Conservation (phyloP, 345 rosid genomes). For the Citrus sp. region DNA sequence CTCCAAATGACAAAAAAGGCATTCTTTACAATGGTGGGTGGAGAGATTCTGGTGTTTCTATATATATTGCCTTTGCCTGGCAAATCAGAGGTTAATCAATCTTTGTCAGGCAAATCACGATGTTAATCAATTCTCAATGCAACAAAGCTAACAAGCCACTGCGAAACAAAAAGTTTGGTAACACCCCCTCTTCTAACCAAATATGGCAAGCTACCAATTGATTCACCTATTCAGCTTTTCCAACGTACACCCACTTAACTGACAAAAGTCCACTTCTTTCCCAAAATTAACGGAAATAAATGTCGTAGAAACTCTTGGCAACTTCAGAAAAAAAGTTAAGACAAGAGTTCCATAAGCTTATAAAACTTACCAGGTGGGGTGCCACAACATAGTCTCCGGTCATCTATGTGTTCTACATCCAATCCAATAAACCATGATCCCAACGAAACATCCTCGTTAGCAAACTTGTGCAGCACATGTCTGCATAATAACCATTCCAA, state of each 20-base stretch:
- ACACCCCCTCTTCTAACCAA: background rate
- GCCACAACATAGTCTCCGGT: constrained; percentile 95
- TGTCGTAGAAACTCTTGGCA: background rate
- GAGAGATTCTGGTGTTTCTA: background rate
- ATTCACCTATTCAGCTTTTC: background rate
- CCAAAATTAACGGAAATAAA: background rate
- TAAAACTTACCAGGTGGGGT: constrained; percentile 78
- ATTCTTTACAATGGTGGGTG: background rate
- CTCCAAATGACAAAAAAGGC: background rate
- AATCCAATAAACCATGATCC: constrained; percentile 98
- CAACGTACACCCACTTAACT: background rate
- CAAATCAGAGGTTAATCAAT: background rate
- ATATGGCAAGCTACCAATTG: background rate
- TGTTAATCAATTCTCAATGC: background rate
- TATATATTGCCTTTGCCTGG: background rate
- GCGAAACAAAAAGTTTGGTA: background rate
- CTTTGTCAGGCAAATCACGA: no score
- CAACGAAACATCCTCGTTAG: constrained; percentile 91
- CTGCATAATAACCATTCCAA: constrained; percentile 34
- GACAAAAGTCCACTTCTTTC: background rate
- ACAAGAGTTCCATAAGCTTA: background rate
- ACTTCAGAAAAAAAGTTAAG: background rate
- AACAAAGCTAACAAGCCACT: background rate
- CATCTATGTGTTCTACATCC: constrained; percentile 94
- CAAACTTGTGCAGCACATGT: constrained; percentile 82